These are phyloP conservation scores for Mallotus repandus DNA, from an alignment of 441 rosid genomes.

Conservation along the genomic window DNA sequence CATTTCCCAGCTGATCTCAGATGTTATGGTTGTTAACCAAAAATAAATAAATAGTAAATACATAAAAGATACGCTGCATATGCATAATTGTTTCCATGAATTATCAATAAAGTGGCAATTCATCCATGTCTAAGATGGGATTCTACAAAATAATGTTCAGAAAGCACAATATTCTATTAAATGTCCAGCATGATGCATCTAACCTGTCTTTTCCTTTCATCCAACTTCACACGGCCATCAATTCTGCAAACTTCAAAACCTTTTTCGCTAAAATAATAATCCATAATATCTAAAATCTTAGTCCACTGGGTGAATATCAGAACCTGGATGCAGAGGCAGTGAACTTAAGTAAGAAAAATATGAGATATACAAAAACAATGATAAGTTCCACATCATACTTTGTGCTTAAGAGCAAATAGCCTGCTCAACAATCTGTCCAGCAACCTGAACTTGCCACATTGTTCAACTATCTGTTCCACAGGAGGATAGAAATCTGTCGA, in stretches of 20 bases:
- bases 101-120: background rate
- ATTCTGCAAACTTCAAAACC: constrained; percentile 91
- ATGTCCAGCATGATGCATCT: background rate
- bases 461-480: constrained; percentile 71
- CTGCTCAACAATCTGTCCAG: constrained; percentile 66
- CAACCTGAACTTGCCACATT: constrained; percentile 92
- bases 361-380: constrained; percentile 4
- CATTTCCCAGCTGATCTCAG: background rate
- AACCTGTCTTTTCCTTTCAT: constrained; percentile 92
- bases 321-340: constrained; percentile 49
- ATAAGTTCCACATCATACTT: constrained; percentile 46
- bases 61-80: background rate
- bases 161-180: background rate
- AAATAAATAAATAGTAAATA: background rate
- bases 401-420: constrained; percentile 72
- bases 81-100: background rate
- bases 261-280: constrained; percentile 89
- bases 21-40: background rate
- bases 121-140: background rate
- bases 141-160: constrained; percentile 9
- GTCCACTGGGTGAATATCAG: constrained; percentile 92
- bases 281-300: constrained; percentile 86
- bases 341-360: constrained; percentile 25
- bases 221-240: constrained; percentile 79
- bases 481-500: constrained; percentile 76